A percentile compares a stretch with the other conserved stretches of the same genome.
Conservation (phyloP, 345 rosid species). For the Microthlaspi erraticum region DNA sequence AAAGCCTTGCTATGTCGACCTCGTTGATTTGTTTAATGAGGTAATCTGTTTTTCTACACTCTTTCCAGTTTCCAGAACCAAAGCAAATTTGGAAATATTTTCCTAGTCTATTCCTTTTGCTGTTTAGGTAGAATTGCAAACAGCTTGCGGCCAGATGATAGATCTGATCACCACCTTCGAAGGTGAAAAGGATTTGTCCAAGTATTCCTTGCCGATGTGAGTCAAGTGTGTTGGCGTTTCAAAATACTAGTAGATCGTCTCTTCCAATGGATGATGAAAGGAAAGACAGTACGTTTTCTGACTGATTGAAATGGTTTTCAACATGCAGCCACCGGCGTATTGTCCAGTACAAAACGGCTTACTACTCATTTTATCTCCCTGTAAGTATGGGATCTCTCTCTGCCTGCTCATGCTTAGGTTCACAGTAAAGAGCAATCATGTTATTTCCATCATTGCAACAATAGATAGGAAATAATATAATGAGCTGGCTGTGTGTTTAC, state of each 20-base stretch:
- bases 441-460: background rate
- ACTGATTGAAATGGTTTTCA: slow-evolving; percentile 31
- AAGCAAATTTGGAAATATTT: slow-evolving; percentile 11
- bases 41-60: slow-evolving; percentile 33
- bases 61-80: background rate
- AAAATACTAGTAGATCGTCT: background rate
- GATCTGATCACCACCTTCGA: slow-evolving; percentile 75
- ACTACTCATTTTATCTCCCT: slow-evolving; percentile 84
- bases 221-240: slow-evolving; percentile 39
- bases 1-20: slow-evolving; percentile 64
- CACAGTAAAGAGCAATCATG: background rate
- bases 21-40: slow-evolving; percentile 71
- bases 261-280: slow-evolving; percentile 17
- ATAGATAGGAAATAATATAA: background rate
- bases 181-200: slow-evolving; percentile 74
- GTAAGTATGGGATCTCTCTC: slow-evolving; percentile 51
- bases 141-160: slow-evolving; percentile 79
- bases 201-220: slow-evolving; percentile 68
- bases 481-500: background rate
- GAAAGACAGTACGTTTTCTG: slow-evolving; percentile 1
- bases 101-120: slow-evolving; percentile 16
- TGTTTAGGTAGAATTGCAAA: slow-evolving; percentile 76
- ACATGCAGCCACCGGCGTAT: slow-evolving; percentile 73
- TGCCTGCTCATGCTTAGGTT: slow-evolving; percentile 15
- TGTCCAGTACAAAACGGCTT: slow-evolving; percentile 80